Percentiles rank a stretch among this genome's conserved stretches.
Evolutionary conservation across 495 filamentous ascomycete genomes (phyloP).

Genomic region (Physcia stellaris): DNA sequence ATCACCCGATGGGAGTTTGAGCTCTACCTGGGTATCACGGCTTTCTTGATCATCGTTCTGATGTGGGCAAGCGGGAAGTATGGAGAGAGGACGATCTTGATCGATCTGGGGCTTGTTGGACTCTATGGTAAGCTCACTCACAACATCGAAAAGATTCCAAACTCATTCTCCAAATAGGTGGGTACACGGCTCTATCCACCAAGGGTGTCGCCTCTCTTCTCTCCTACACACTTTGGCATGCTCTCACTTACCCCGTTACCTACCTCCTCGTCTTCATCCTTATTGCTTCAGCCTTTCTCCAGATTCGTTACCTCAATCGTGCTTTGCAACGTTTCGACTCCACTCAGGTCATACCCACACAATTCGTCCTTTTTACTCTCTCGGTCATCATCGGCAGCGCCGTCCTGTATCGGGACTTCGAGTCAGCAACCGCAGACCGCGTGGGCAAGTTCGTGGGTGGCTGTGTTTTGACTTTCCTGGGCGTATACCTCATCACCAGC

Average conservation of each 20-base stretch:
- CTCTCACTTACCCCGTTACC: slow-evolving; percentile 80
- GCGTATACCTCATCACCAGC: slow-evolving; percentile 86
- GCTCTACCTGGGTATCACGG: slow-evolving; percentile 70
- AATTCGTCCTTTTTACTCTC: slow-evolving; percentile 93
- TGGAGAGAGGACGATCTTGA: slow-evolving; percentile 71
- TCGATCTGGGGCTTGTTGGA: slow-evolving; percentile 85
- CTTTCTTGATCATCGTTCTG: slow-evolving; percentile 53
- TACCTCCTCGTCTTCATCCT: slow-evolving; percentile 71
- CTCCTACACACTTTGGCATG: slow-evolving; percentile 73
- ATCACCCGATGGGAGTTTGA: slow-evolving; percentile 87
- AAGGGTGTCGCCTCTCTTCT: slow-evolving; percentile 93
- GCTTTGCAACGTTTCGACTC: slow-evolving; percentile 90
- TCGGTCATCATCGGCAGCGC: slow-evolving; percentile 92
- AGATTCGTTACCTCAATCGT: slow-evolving; percentile 92
- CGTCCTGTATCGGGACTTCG: slow-evolving; percentile 85
- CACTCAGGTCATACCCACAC: slow-evolving; percentile 91
- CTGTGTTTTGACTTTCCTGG: slow-evolving; percentile 80
- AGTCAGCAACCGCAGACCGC: slow-evolving; percentile 54
- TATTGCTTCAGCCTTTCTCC: slow-evolving; percentile 74
- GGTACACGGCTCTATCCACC: slow-evolving; percentile 88
- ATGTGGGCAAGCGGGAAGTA: slow-evolving; percentile 74
- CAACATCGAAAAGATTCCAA: too few species aligned
- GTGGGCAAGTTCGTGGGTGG: slow-evolving; percentile 78
- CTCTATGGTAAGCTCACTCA: slow-evolving; percentile 81
- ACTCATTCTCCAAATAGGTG: too few species aligned